Evolutionary conservation across 345 rosid genomes (phyloP).

Genomic region (Gynandropsis gynandra): DNA sequence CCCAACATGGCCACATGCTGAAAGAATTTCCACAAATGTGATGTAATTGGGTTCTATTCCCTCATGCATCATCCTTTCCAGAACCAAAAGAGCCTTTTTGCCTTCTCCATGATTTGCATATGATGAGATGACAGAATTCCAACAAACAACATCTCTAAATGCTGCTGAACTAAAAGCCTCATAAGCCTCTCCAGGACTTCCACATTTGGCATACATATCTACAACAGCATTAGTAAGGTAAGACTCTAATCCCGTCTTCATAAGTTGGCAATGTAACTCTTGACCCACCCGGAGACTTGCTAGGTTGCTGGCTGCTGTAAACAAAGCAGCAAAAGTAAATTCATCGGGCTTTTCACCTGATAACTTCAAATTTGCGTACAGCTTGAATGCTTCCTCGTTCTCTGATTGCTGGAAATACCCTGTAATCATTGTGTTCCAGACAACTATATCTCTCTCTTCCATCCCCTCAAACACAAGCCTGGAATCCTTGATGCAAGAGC

Average conservation of each 20-base stretch:
- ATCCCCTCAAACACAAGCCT: slow-evolving; percentile 58
- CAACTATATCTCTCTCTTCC: slow-evolving; percentile 58
- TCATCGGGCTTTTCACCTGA: slow-evolving; percentile 47
- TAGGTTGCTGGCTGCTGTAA: slow-evolving; percentile 56
- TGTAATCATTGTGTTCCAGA: slow-evolving; percentile 73
- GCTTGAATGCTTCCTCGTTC: slow-evolving; percentile 55
- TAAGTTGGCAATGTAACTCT: slow-evolving; percentile 51
- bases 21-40: slow-evolving; percentile 61
- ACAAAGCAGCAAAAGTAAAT: slow-evolving; percentile 54
- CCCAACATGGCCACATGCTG: slow-evolving; percentile 75
- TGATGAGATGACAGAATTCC: slow-evolving; percentile 66
- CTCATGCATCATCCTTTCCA: slow-evolving; percentile 42
- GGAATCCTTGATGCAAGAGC: slow-evolving; percentile 41
- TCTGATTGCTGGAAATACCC: slow-evolving; percentile 56
- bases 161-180: slow-evolving; percentile 35
- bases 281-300: slow-evolving; percentile 59
- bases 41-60: slow-evolving; percentile 59
- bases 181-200: slow-evolving; percentile 50
- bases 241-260: slow-evolving; percentile 37
- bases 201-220: slow-evolving; percentile 81
- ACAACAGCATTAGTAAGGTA: slow-evolving; percentile 54
- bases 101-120: slow-evolving; percentile 73
- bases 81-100: slow-evolving; percentile 42
- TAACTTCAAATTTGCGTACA: slow-evolving; percentile 40
- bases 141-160: slow-evolving; percentile 48